Evolutionary conservation across 2,329 filamentous ascomycete species (phyloP).

Genomic region (Colletotrichum magnum): DNA sequence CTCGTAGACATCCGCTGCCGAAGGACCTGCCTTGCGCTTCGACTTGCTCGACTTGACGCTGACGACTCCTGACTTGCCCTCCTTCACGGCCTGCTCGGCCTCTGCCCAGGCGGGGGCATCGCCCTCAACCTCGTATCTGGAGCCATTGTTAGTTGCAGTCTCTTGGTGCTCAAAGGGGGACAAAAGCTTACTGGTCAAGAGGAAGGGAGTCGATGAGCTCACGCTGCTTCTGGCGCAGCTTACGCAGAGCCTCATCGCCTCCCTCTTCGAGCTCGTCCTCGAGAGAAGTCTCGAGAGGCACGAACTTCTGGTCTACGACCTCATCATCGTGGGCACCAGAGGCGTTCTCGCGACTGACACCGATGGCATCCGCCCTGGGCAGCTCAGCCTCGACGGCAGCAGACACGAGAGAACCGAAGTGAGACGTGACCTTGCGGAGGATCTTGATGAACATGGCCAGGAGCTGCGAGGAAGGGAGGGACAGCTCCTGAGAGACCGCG

Average conservation of each 20-base stretch:
- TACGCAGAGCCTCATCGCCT: conserved; percentile 80
- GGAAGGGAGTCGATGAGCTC: conserved; percentile 92
- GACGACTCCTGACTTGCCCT: conserved; percentile 75
- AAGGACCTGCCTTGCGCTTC: conserved; percentile 80
- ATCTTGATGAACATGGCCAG: conserved; percentile 99
- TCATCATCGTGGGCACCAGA: conserved; percentile 79
- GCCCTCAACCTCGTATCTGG: conserved; percentile 76
- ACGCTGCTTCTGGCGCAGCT: conserved; percentile 83
- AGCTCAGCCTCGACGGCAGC: conserved; percentile 79
- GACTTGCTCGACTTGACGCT: conserved; percentile 84
- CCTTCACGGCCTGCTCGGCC: conserved; percentile 82
- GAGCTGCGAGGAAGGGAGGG: conserved; percentile 81
- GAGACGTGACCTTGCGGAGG: conserved; percentile 85
- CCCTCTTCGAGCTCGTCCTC: conserved; percentile 89
- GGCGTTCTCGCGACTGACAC: conserved; percentile 71
- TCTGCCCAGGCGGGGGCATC: conserved; percentile 75
- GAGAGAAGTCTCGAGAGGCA: conserved; percentile 78
- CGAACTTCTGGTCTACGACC: conserved; percentile 74
- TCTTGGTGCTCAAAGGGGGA: background rate
- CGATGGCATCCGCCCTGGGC: conserved; percentile 69
- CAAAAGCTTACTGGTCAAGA: conserved; percentile 79
- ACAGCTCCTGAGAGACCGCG: conserved; percentile 82
- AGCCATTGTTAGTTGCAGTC: conserved; percentile 30
- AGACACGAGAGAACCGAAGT: conserved; percentile 83
- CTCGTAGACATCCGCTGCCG: conserved; percentile 74